phyloP scores from a whole-genome alignment of 2,329 filamentous ascomycete species.

The Stachybotrys chlorohalonatus region DNA sequence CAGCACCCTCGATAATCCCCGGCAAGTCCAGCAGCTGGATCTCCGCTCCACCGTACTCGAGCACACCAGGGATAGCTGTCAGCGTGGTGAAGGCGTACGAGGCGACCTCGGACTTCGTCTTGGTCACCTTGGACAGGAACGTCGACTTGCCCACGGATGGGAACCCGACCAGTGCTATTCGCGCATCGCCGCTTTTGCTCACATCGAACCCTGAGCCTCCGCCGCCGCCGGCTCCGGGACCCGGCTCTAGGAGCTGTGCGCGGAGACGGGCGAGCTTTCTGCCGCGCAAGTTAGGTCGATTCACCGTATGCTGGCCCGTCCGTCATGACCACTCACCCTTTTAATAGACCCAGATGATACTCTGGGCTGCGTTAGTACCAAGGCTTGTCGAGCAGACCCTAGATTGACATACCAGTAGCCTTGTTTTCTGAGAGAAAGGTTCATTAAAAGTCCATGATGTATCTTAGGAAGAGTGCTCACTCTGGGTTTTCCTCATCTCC shows the following conservation, averaged over 20 bases:
- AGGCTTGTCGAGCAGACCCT: background rate
- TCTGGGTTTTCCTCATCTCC: conserved; percentile 98
- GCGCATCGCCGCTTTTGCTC: conserved; percentile 90
- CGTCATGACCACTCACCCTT: conserved; percentile 58
- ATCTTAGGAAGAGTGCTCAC: conserved; percentile 44
- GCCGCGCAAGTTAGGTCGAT: background rate
- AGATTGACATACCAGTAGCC: conserved; percentile 74
- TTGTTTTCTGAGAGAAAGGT: conserved; percentile 69
- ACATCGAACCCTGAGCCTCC: conserved; percentile 86
- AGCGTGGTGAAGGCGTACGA: conserved; percentile 96
- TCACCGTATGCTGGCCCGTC: background rate
- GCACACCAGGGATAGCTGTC: conserved; percentile 91
- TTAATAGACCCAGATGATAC: conserved; percentile 94
- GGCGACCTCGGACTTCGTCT: conserved; percentile 92
- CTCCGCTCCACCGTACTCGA: conserved; percentile 96
- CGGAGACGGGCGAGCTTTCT: conserved; percentile 94
- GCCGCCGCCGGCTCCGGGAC: conserved; percentile 65
- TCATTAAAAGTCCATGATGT: background rate
- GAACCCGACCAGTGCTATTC: conserved; percentile 96
- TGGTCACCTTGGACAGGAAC: conserved; percentile 97
- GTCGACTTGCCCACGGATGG: conserved; percentile 98
- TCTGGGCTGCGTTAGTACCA: conserved; percentile 46
- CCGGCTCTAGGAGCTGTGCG: conserved; percentile 88
- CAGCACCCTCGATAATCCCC: conserved; percentile 94
- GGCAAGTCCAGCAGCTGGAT: conserved; percentile 97